phyloP scores from a whole-genome alignment of 2,329 filamentous ascomycete species.

The Colletotrichum destructivum region DNA sequence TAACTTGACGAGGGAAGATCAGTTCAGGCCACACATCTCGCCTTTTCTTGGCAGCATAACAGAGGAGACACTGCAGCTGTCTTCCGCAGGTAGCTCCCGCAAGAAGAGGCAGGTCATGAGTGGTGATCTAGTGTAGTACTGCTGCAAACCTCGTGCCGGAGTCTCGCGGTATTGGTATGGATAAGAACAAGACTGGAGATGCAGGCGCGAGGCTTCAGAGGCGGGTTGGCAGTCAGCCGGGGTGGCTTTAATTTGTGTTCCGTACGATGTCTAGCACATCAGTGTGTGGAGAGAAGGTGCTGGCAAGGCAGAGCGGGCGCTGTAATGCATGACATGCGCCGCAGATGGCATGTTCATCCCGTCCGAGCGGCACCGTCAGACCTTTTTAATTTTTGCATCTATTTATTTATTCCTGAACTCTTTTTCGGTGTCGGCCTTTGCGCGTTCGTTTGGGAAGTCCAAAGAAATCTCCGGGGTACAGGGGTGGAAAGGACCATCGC shows the following conservation, averaged over 20 bases:
- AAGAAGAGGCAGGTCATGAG: background rate
- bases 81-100: background rate
- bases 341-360: conserved; percentile 37
- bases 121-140: conserved; percentile 3
- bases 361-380: conserved; percentile 19
- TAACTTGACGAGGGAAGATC: background rate
- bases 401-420: background rate
- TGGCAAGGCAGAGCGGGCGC: conserved; percentile 39
- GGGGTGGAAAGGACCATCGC: background rate
- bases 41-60: background rate
- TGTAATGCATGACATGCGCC: conserved; percentile 34
- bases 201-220: conserved; percentile 3
- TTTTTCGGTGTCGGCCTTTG: background rate
- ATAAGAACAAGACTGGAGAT: background rate
- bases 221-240: no score
- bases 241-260: no score
- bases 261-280: no score
- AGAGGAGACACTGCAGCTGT: background rate
- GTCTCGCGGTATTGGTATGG: background rate
- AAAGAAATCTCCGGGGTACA: background rate
- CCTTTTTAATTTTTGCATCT: background rate
- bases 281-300: background rate
- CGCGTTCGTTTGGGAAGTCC: background rate
- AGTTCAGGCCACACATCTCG: background rate
- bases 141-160: background rate